Conservation (phyloP, 495 filamentous ascomycete genomes). For the Diplogelasinospora grovesii region DNA sequence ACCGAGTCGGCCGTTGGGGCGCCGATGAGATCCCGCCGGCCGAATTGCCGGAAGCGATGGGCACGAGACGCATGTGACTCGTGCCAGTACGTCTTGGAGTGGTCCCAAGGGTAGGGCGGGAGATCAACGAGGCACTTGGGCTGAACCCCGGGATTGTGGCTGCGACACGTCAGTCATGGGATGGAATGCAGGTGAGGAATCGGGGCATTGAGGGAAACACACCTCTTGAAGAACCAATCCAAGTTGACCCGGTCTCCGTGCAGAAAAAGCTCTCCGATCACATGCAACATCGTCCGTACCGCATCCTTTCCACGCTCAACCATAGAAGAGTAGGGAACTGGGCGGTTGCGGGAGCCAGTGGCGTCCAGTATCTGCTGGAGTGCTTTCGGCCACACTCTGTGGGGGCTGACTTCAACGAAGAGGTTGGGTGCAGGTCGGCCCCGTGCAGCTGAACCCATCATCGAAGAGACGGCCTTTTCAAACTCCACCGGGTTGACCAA, state of each 20-base stretch:
- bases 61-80: conserved; percentile 35
- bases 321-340: conserved; percentile 18
- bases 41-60: conserved; percentile 33
- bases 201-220: no score
- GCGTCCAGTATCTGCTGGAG: conserved; percentile 40
- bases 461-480: conserved; percentile 23
- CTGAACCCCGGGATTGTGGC: not conserved
- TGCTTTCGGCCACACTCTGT: conserved; percentile 41
- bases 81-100: conserved; percentile 34
- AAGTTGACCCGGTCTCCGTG: conserved; percentile 1
- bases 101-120: conserved; percentile 33
- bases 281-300: conserved; percentile 20
- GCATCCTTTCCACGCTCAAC: conserved; percentile 28
- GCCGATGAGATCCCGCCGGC: conserved; percentile 43
- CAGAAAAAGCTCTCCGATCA: conserved; percentile 15
- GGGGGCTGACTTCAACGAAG: conserved; percentile 24
- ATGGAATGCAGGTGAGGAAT: no score
- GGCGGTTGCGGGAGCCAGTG: not conserved
- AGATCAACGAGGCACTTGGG: conserved; percentile 23
- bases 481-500: conserved; percentile 6
- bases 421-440: conserved; percentile 2
- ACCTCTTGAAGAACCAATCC: conserved; percentile 1
- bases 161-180: not conserved
- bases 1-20: conserved; percentile 28
- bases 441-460: conserved; percentile 11